Evolutionary conservation across 495 filamentous ascomycete genomes (phyloP).

Genomic region (Penicillium pulvis): DNA sequence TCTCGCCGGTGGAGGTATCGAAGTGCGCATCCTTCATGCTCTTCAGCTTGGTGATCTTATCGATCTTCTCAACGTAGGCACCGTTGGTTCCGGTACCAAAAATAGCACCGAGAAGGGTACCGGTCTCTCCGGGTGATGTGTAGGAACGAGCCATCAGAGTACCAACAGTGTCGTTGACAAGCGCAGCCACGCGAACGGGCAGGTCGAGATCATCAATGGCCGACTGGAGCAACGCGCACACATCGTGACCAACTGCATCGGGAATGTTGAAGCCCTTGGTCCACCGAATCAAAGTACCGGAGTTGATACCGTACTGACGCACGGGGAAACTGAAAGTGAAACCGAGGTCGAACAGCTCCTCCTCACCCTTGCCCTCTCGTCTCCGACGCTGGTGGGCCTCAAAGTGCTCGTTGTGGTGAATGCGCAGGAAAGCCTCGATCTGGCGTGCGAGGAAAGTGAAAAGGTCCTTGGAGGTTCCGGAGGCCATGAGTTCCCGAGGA

Average conservation of each 20-base stretch:
- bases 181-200: constrained; percentile 87
- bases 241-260: constrained; percentile 91
- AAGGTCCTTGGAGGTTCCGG: constrained; percentile 81
- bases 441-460: constrained; percentile 93
- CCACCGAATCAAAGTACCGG: constrained; percentile 90
- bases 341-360: constrained; percentile 84
- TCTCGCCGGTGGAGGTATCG: constrained; percentile 82
- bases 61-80: constrained; percentile 71
- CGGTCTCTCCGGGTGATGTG: constrained; percentile 83
- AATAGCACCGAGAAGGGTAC: constrained; percentile 87
- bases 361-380: constrained; percentile 56
- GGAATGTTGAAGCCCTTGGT: constrained; percentile 97
- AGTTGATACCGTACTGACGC: constrained; percentile 90
- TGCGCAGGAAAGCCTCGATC: constrained; percentile 81
- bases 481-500: constrained; percentile 85
- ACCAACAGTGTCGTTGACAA: constrained; percentile 97
- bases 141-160: constrained; percentile 98
- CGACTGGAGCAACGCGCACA: constrained; percentile 84
- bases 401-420: constrained; percentile 90
- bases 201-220: constrained; percentile 87
- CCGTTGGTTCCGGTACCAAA: constrained; percentile 93
- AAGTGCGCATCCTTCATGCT: constrained; percentile 57
- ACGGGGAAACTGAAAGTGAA: constrained; percentile 99
- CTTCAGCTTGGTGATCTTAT: constrained; percentile 50
- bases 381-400: constrained; percentile 64